A percentile compares a stretch with the other conserved stretches of the same genome.
phyloP scores from a whole-genome alignment of 495 filamentous ascomycete species.

The Eremomyces bilateralis region DNA sequence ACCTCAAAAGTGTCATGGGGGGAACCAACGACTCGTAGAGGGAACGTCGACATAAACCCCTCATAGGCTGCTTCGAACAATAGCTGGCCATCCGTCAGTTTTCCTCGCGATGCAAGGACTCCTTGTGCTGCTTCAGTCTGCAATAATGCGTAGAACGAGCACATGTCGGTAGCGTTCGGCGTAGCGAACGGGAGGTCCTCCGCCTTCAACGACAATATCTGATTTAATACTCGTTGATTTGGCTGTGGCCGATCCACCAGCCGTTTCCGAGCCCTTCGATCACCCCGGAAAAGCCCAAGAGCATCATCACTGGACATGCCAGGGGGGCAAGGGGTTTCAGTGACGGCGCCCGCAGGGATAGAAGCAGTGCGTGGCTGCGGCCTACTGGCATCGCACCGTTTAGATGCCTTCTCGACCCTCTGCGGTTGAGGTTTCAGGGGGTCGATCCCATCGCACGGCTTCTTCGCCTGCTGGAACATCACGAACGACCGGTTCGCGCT shows the following conservation, averaged over 20 bases:
- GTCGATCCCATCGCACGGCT: not conserved
- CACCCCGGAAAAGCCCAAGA: too few relatives aligned
- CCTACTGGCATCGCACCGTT: not conserved
- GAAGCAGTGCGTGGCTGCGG: not conserved
- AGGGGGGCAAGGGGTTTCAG: not conserved
- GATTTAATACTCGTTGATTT: too few relatives aligned
- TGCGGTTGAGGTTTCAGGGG: not conserved
- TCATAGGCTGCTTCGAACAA: not conserved
- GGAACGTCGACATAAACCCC: not conserved
- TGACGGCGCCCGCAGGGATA: not conserved
- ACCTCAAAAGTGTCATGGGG: not conserved
- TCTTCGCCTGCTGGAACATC: constrained; percentile 7
- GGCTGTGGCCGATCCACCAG: too few relatives aligned
- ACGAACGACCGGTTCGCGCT: constrained; percentile 10
- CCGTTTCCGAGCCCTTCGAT: too few relatives aligned
- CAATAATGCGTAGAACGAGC: not conserved
- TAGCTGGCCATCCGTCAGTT: not conserved
- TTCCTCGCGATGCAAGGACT: not conserved
- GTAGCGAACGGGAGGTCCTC: too few relatives aligned
- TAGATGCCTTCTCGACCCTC: not conserved
- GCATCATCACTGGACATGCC: too few relatives aligned
- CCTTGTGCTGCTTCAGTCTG: not conserved
- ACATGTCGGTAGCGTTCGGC: not conserved
- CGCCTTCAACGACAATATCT: too few relatives aligned
- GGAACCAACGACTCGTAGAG: not conserved